phyloP scores from a whole-genome alignment of 208 protist genomes.

The Acanthamoeba culbertsoni region DNA sequence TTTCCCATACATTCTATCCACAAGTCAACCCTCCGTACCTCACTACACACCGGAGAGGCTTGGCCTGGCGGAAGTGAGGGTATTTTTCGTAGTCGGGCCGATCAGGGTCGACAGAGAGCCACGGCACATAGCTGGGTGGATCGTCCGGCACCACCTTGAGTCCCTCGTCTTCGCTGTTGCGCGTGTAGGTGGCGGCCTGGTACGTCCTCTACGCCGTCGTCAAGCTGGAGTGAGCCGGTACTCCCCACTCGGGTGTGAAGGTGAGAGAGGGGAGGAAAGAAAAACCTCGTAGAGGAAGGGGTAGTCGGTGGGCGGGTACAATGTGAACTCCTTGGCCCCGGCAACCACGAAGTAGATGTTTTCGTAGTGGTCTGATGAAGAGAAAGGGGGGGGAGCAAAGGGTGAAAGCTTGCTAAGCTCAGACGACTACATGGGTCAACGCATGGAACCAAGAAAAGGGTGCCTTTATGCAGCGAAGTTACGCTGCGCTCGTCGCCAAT shows the following conservation, averaged over 20 bases:
- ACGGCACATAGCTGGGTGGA: neutral
- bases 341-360: constrained; percentile 76
- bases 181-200: neutral
- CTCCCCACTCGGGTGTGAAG: neutral
- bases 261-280: neutral
- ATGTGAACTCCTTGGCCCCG: constrained; percentile 71
- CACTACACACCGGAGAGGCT: neutral
- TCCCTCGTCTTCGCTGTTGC: neutral
- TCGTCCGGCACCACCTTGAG: neutral
- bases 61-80: constrained; percentile 26
- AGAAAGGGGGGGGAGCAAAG: too few relatives aligned
- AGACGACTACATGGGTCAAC: neutral
- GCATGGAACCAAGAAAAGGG: neutral
- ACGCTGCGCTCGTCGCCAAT: constrained; percentile 71
- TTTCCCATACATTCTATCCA: too few relatives aligned
- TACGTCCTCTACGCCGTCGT: neutral
- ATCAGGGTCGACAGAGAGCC: constrained; percentile 21
- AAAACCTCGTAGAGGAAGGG: constrained; percentile 70
- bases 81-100: constrained; percentile 20
- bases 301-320: constrained; percentile 75
- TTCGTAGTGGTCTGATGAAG: constrained; percentile 77
- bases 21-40: neutral
- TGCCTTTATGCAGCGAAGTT: constrained; percentile 71
- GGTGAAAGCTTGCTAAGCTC: neutral
- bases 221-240: neutral